A percentile compares a stretch with the other conserved stretches of the same genome.
Evolutionary conservation across 2,329 filamentous ascomycete species (phyloP).

Genomic region (Parafenestella ontariensis): DNA sequence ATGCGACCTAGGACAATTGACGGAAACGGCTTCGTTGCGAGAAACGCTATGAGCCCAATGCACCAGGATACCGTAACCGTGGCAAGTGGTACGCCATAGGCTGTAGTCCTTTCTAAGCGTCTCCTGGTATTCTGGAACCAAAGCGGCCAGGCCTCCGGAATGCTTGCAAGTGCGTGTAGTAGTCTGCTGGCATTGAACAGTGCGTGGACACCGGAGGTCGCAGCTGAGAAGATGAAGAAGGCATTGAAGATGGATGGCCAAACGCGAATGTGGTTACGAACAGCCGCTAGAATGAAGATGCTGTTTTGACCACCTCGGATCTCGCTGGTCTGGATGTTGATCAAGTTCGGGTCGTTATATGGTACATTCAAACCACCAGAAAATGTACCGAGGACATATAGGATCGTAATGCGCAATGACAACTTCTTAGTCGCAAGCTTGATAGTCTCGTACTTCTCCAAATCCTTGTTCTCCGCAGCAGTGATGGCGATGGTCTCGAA

Average conservation of each 20-base stretch:
- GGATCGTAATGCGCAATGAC: conserved; percentile 52
- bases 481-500: conserved; percentile 55
- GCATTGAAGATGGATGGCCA: conserved; percentile 55
- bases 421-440: conserved; percentile 56
- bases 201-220: conserved; percentile 52
- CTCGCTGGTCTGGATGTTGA: conserved; percentile 36
- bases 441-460: conserved; percentile 52
- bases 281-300: conserved; percentile 51
- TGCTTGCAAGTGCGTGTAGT: conserved; percentile 53
- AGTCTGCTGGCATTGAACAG: conserved; percentile 54
- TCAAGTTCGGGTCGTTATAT: conserved; percentile 44
- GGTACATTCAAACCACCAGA: conserved; percentile 54
- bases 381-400: conserved; percentile 54
- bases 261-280: conserved; percentile 48
- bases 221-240: conserved; percentile 55
- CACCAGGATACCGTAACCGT: conserved; percentile 49
- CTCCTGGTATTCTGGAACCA: conserved; percentile 42
- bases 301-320: conserved; percentile 45
- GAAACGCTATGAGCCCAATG: conserved; percentile 49
- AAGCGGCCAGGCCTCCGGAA: conserved; percentile 50
- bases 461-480: conserved; percentile 53
- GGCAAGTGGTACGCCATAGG: conserved; percentile 48
- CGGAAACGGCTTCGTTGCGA: conserved; percentile 40
- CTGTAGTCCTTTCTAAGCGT: conserved; percentile 46
- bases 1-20: conserved; percentile 42